phyloP scores from a whole-genome alignment of 257 asterid genomes.

The Prunella vulgaris region DNA sequence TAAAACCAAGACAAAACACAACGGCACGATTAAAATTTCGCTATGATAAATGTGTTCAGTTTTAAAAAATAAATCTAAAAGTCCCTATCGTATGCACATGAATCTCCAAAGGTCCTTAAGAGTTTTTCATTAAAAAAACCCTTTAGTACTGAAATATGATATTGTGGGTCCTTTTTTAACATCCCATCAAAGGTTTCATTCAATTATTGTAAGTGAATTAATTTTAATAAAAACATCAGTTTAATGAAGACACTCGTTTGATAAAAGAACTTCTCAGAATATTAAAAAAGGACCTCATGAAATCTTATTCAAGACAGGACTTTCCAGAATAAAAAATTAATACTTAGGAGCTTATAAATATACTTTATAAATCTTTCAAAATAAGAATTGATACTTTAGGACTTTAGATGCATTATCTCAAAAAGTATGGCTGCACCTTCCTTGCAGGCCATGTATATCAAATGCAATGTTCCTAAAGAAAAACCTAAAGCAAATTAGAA shows the following conservation, averaged over 20 bases:
- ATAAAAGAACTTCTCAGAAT: background rate
- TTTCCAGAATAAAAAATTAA: background rate
- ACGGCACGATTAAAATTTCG: constrained; percentile 11
- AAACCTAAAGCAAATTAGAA: background rate
- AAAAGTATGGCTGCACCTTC: background rate
- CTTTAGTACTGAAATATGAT: background rate
- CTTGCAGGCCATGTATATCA: constrained; percentile 8
- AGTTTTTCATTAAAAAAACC: background rate
- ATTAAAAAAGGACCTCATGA: background rate
- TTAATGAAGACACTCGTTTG: background rate
- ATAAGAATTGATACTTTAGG: background rate
- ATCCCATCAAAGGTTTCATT: background rate
- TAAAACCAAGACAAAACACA: constrained; percentile 18
- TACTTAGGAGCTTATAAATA: background rate
- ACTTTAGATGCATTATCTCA: background rate
- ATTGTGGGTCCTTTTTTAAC: background rate
- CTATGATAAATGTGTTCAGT: too few species aligned
- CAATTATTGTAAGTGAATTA: background rate
- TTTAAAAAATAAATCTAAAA: too few species aligned
- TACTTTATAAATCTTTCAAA: background rate
- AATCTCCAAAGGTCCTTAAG: background rate
- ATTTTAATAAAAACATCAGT: background rate
- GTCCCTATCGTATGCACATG: too few species aligned
- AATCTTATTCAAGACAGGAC: background rate
- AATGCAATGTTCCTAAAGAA: background rate